phyloP scores from a whole-genome alignment of 192 early-diverging fungal genomes.

The Dissophora globulifera region DNA sequence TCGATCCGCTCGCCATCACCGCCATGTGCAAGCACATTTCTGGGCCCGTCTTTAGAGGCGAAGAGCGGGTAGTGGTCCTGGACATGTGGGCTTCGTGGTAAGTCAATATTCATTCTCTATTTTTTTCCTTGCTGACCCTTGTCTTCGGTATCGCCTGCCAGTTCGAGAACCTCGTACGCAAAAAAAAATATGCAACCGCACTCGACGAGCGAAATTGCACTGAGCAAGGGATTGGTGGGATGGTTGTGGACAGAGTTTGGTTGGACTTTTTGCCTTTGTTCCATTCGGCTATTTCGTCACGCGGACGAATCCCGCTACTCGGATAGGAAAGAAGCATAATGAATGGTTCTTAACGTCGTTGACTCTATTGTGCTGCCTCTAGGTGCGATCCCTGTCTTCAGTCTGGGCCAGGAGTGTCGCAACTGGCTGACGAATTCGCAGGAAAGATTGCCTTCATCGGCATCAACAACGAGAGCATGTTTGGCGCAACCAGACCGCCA shows the following conservation, averaged over 20 bases:
- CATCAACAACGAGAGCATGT: slow-evolving; percentile 51
- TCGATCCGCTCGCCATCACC: slow-evolving; percentile 26
- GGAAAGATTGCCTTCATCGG: slow-evolving; percentile 37
- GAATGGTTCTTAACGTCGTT: no score
- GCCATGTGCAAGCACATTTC: slow-evolving; percentile 26
- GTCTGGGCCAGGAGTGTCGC: slow-evolving; percentile 40
- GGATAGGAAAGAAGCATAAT: no score
- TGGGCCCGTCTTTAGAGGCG: slow-evolving; percentile 22
- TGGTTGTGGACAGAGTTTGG: no score
- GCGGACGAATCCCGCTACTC: no score
- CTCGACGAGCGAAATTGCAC: no score
- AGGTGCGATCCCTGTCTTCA: slow-evolving; percentile 49
- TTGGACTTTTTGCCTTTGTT: no score
- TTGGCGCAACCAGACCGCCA: slow-evolving; percentile 30
- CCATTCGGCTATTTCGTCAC: no score
- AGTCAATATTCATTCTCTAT: background rate
- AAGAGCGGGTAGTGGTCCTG: slow-evolving; percentile 42
- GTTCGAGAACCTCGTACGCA: no score
- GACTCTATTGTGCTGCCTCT: no score
- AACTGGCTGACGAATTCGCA: slow-evolving; percentile 46
- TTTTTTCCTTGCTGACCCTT: background rate
- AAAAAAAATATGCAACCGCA: no score
- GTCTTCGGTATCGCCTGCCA: background rate
- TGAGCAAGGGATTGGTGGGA: no score
- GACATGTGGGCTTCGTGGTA: slow-evolving; percentile 53